Evolutionary conservation across 352 stramenopile species (phyloP), one percentile per base, ranked within the genome.

Genomic region (Phytophthora boehmeriae): DNA sequence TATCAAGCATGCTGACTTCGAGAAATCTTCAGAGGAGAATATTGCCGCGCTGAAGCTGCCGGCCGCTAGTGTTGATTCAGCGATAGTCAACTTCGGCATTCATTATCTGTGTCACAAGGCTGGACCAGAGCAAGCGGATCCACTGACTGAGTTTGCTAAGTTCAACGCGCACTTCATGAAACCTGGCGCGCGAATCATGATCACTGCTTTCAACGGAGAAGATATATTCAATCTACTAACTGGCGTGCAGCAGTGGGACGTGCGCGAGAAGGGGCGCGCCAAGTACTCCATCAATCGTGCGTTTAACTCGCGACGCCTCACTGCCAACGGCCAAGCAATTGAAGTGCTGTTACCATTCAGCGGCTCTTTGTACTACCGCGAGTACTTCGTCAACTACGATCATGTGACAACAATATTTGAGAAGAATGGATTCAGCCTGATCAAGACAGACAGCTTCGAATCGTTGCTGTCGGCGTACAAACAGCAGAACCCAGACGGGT

Each of bases 161-260:
- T n/a, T 46, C 5, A 19, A 16, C 39, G 19, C 8, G 39, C 14
- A n/a, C 19, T 46, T 19, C 17, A 9, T 46, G 8, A 46, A 46
- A 16, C 8, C 39, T 25, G 39, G 39, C 6, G 39, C 8, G 5
- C 6, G 39, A 46, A 9, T 46, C 6, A 25, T 46, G 39, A 46
- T 46, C 16, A 46, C 39, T n/a, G 16, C 39, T 9, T 46, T 46
- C 39, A 46, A 25, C 17, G 39, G 39, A 19, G 39, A 46, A 46
- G 39, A 46, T 16, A 16, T 46, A 25, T 46, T 46, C 14, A 16
- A 46, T 46, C 6, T 6, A 16, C 39, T 46, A 9, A 46, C 8
- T 6, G 6, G 5, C 6, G 19, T 8, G 17, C 5, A 46, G 5
- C 16, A 46, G 17, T 46, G 39, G 39, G 17, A 46, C 16, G 16